These are phyloP conservation scores for Suhomyces emberorum DNA, from an alignment of 805 yeast species.

Conservation along the genomic window DNA sequence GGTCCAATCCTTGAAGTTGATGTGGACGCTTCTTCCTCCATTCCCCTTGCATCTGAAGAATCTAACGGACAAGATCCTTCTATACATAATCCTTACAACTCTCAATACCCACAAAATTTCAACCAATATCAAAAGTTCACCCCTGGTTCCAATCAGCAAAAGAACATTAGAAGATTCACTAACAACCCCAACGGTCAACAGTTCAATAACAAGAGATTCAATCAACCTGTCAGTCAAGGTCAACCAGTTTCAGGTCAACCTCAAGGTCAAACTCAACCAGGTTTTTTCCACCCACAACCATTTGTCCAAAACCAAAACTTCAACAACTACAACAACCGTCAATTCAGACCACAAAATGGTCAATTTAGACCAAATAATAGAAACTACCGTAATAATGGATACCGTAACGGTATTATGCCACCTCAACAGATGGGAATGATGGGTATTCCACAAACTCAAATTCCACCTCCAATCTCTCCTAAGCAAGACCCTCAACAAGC, in stretches of 20 bases:
- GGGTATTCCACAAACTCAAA: slow-evolving; percentile 23
- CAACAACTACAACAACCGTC: slow-evolving; percentile 27
- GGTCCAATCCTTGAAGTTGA: slow-evolving; percentile 2
- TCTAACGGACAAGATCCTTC: slow-evolving; percentile 2
- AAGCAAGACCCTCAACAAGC: slow-evolving; percentile 45
- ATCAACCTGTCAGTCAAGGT: slow-evolving; percentile 16
- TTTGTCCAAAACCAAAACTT: slow-evolving; percentile 21
- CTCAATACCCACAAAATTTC: slow-evolving; percentile 9
- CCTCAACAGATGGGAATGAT: slow-evolving; percentile 13
- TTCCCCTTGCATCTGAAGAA: slow-evolving; percentile 3
- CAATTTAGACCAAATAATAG: slow-evolving; percentile 19
- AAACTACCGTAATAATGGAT: slow-evolving; percentile 15
- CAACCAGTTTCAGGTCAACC: slow-evolving; percentile 13
- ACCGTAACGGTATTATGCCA: slow-evolving; percentile 16
- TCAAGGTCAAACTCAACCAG: slow-evolving; percentile 13
- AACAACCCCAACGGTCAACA: slow-evolving; percentile 17
- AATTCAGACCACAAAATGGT: slow-evolving; percentile 19
- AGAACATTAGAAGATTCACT: slow-evolving; percentile 27
- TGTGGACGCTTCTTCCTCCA: slow-evolving; percentile 4
- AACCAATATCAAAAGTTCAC: slow-evolving; percentile 13
- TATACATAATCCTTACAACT: slow-evolving; percentile 2
- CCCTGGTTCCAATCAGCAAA: slow-evolving; percentile 15
- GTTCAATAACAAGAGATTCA: slow-evolving; percentile 15
- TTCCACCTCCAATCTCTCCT: slow-evolving; percentile 47
- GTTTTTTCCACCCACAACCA: slow-evolving; percentile 33